Percentiles rank a stretch among this genome's conserved stretches.
phyloP scores from a whole-genome alignment of 108 stramenopile genomes.

The Nitzschia putrida region DNA sequence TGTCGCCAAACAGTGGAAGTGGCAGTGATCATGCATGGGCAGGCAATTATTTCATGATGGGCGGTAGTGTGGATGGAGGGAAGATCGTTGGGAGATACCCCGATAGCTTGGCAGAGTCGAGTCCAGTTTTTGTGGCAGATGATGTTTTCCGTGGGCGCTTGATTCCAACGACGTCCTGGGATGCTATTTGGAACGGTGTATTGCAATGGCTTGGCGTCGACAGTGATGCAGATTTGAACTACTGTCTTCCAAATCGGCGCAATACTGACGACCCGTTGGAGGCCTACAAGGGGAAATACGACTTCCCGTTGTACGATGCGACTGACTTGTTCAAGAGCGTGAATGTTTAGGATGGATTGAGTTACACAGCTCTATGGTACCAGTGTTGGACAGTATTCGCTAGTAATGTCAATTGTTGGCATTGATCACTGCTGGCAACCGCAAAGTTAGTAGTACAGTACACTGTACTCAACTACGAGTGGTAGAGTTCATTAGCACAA shows the following conservation, averaged over 20 bases:
- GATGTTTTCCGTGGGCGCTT: constrained; percentile 56
- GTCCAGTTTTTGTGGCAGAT: neutral
- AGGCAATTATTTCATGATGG: constrained; percentile 19
- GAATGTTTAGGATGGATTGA: no score
- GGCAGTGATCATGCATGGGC: constrained; percentile 64
- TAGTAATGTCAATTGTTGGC: no score
- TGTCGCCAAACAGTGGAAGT: constrained; percentile 66
- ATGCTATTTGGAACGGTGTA: constrained; percentile 51
- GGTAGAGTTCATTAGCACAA: no score
- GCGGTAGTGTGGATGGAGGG: constrained; percentile 60
- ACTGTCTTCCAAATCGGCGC: neutral
- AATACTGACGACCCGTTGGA: neutral
- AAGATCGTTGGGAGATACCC: constrained; percentile 65
- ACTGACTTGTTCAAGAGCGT: no score
- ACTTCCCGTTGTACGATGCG: no score
- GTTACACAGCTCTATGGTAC: no score
- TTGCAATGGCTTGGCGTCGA: constrained; percentile 38
- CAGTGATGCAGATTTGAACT: constrained; percentile 18
- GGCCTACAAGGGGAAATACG: no score
- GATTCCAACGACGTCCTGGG: constrained; percentile 72
- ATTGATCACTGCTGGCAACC: no score
- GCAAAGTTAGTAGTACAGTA: no score
- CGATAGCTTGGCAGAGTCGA: constrained; percentile 35
- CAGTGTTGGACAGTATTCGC: no score
- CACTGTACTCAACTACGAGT: no score